Evolutionary conservation across 805 yeast genomes (phyloP), one percentile per base, ranked within the genome.

Genomic region (Wickerhamiella qilinensis): DNA sequence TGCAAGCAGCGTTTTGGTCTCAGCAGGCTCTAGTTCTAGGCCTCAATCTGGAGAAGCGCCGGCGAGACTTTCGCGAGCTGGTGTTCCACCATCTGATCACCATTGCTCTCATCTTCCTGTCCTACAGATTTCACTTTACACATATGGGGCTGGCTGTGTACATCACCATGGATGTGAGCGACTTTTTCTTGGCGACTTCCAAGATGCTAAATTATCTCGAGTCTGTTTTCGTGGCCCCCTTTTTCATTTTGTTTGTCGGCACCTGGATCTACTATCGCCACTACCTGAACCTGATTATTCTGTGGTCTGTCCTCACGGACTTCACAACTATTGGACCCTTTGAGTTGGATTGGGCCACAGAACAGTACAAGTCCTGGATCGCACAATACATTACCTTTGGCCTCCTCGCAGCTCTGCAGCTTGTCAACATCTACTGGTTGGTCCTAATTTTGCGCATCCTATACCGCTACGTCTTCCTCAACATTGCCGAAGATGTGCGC

Each of bases 1-100:
- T 81, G 31, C 97, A 91, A 63, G 96, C 97, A 4, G 80, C 96
- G 3, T 91, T 84, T 59, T 91, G 99, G 99, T 75, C 85, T 18
- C 99, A 91, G 63, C 98, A 91, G 62, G 77, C 93, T 1, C 75
- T 81, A 30, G 80, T 91, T 24, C 65, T 91, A 46, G 62, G 74
- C 34, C 66, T 91, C 46, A 94, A 80, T 58, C 68, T 91, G 43
- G 99, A 91, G 60, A 83, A 83, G 57, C 97, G 95, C 41, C 72
- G 99, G 59, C 86, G 85, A 59, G 99, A 91, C 58, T 86, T 76
- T 61, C 64, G 75, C 50, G 98, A 91, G 60, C 69, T 91, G 43
- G 82, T 88, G 30, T 75, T 83, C 58, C 99, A 91, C 59, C 99
- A 91, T 57, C 70, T 91, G 45, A 75, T 91, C 46, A 91, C 99